These are phyloP conservation scores for Canavalia gladiata DNA, from an alignment of 306 rosid genomes.

Conservation along the genomic window DNA sequence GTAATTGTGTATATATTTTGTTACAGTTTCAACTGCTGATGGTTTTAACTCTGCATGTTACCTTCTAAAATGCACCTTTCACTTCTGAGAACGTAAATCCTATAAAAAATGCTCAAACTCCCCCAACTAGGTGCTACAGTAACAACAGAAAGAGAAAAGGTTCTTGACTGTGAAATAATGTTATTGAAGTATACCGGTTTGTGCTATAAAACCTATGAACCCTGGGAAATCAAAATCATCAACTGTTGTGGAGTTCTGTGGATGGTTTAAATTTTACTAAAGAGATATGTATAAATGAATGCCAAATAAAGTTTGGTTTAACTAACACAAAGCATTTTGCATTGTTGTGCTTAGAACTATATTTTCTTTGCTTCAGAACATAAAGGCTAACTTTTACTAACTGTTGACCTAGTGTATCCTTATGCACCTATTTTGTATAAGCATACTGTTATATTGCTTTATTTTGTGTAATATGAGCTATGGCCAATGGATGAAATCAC, in stretches of 20 bases:
- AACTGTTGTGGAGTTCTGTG: background rate
- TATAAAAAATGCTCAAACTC: background rate
- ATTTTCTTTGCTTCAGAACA: slow-evolving; percentile 9
- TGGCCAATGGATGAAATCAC: background rate
- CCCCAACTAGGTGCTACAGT: slow-evolving; percentile 10
- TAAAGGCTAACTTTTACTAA: background rate
- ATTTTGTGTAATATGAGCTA: slow-evolving; percentile 9
- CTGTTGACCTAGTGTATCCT: background rate
- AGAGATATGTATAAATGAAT: background rate
- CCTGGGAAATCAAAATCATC: background rate
- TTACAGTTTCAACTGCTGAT: background rate
- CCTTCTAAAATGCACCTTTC: background rate
- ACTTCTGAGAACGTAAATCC: background rate
- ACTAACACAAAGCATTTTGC: slow-evolving; percentile 1
- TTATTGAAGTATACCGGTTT: background rate
- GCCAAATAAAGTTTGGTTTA: background rate
- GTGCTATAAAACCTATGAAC: background rate
- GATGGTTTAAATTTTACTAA: background rate
- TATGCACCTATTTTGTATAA: background rate
- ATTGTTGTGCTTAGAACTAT: background rate
- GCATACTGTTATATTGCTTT: slow-evolving; percentile 17
- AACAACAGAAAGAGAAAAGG: background rate
- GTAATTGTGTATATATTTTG: background rate
- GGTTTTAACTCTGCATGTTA: background rate
- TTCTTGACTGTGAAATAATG: background rate